Base-by-base conservation (phyloP, 345 rosid genomes). In the Lepidium aucheri region DNA sequence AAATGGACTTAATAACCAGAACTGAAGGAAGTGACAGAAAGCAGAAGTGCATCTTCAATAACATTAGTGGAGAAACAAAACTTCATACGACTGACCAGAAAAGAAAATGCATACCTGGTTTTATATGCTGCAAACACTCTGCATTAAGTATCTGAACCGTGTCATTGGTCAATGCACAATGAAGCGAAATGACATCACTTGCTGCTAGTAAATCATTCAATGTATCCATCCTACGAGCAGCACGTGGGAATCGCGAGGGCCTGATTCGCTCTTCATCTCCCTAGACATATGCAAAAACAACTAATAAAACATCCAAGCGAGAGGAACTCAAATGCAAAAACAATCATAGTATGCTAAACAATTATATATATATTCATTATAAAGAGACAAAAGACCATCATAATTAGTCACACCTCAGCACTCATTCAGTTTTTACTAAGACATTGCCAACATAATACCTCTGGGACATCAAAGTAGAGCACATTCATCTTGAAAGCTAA, bases 211-310 rank as follows among this genome's bases (percentile, higher is more conserved):
- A 78, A 85, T 95, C 99, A 60, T 89, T 91, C 57, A 95, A 88
- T 15, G 97, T 95, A 67, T 95, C 99, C 98, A 95, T 95, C 75
- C 93, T 86, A 51, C 96, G 85, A 3, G 98, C 99, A 59, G 99
- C 94, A 39, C 89, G 62, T 49, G 99, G 99, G 75, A 95, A 95
- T 45, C 84, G 79, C 30, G 74, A 35, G 12, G 95, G 76, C 72
- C 85, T 77, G 70, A 80, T 64, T 69, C 67, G 71, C 46, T 80
- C 82, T 68, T 84, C 95, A 63, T 85, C 84, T 60, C 79, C 95
- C 99, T 88, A 78, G 3, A 53, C 28, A 77, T 34, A 70, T 18
- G 46, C 62, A 67, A 53, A 66, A 32, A 9, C 67, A 70, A 49
- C 36, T 14, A 50, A 18, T 4, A 14, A 18, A 51, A 35, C 57